These are phyloP conservation scores for Eremochloa ophiuroides DNA, from an alignment of 176 grass and related monocot genomes.

Conservation along the genomic window DNA sequence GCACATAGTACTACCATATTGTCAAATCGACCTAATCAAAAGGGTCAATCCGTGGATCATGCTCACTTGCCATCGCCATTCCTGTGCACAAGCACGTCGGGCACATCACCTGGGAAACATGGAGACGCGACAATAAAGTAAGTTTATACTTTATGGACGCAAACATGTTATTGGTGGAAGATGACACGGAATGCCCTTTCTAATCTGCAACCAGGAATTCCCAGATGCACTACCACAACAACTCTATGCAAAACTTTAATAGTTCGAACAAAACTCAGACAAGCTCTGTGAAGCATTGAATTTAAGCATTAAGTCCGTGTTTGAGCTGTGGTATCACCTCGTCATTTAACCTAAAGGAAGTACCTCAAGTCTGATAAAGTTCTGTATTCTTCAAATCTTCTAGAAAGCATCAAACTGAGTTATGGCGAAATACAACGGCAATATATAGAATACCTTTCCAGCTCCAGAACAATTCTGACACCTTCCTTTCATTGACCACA, in stretches of 20 bases:
- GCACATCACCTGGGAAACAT: slow-evolving; percentile 78
- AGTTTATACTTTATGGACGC: neutral
- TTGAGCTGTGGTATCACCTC: neutral
- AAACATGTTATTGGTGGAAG: neutral
- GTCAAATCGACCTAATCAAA: slow-evolving; percentile 49
- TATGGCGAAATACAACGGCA: neutral
- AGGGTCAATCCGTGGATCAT: slow-evolving; percentile 92
- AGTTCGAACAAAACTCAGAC: neutral
- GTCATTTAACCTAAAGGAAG: neutral
- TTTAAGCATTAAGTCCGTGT: neutral
- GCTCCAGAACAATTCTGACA: slow-evolving; percentile 85
- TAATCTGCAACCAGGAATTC: neutral
- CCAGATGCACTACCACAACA: neutral
- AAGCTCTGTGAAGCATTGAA: neutral
- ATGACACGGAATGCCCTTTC: neutral
- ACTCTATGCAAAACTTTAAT: neutral
- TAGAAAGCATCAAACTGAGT: neutral
- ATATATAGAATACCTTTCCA: slow-evolving; percentile 60
- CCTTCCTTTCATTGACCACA: slow-evolving; percentile 40
- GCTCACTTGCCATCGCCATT: slow-evolving; percentile 91
- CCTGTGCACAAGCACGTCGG: slow-evolving; percentile 96
- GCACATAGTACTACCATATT: too few species aligned
- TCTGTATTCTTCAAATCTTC: neutral
- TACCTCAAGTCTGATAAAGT: neutral
- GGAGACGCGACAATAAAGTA: neutral